Conservation (phyloP, 805 yeast genomes). For the Saccharomyces kudriavzevii region DNA sequence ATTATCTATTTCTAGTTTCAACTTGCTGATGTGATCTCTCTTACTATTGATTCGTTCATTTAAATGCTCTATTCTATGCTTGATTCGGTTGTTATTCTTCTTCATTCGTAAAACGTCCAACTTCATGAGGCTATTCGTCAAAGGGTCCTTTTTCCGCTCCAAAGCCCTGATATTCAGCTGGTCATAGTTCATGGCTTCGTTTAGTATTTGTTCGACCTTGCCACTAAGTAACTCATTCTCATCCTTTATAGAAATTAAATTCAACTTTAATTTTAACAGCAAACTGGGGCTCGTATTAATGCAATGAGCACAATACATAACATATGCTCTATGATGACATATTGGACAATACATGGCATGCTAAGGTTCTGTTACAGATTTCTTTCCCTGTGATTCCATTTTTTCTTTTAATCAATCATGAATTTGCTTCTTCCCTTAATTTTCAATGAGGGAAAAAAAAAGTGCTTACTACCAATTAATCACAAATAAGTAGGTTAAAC, state of each 20-base stretch:
- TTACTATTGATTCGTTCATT: constrained; percentile 6
- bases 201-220: constrained; percentile 17
- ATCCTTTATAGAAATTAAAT: constrained; percentile 11
- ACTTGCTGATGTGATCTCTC: constrained; percentile 2
- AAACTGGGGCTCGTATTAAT: constrained; percentile 22
- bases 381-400: neutral
- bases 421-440: neutral
- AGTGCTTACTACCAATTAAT: neutral
- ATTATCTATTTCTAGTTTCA: neutral
- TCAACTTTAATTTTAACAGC: constrained; percentile 12
- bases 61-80: constrained; percentile 8
- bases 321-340: constrained; percentile 14
- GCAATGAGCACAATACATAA: constrained; percentile 23
- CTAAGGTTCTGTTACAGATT: neutral
- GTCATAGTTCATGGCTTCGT: constrained; percentile 5
- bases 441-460: neutral
- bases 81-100: constrained; percentile 15
- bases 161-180: neutral
- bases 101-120: constrained; percentile 11
- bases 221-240: constrained; percentile 9
- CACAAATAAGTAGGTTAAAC: neutral
- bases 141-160: neutral
- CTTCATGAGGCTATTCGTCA: constrained; percentile 6
- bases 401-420: neutral
- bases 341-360: constrained; percentile 13